phyloP scores from a whole-genome alignment of 495 filamentous ascomycete genomes.

The Penicillium lividum region DNA sequence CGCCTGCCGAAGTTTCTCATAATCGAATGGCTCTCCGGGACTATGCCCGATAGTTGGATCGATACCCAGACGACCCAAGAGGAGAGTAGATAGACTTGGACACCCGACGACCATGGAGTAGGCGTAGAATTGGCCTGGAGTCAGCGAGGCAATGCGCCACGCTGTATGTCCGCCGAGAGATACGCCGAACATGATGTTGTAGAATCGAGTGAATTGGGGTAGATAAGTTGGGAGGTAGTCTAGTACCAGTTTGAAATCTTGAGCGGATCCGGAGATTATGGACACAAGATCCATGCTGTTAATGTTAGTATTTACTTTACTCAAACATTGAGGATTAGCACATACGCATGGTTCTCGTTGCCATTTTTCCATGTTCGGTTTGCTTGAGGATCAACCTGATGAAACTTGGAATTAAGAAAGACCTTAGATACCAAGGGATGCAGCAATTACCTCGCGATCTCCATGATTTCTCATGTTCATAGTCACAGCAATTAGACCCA shows the following conservation, averaged over 20 bases:
- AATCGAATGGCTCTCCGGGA: not conserved
- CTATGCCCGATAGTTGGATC: not conserved
- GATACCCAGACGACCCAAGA: conserved; percentile 4
- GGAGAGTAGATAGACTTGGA: conserved; percentile 3
- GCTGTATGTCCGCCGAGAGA: conserved; percentile 8
- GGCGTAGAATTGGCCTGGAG: conserved; percentile 3
- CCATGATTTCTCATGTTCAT: conserved; percentile 12
- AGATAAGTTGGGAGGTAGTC: conserved; percentile 9
- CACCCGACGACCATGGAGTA: conserved; percentile 5
- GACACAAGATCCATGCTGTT: conserved; percentile 7
- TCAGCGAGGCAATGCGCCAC: conserved; percentile 7
- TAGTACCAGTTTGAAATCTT: conserved; percentile 10
- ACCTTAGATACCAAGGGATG: too few species aligned
- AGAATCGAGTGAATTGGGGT: conserved; percentile 5
- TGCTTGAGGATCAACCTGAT: conserved; percentile 4
- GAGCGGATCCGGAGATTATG: conserved; percentile 7
- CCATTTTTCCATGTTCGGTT: conserved; percentile 8
- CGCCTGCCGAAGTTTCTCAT: not conserved
- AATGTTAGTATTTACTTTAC: not conserved
- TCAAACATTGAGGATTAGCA: not conserved
- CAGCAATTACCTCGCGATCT: conserved; percentile 5
- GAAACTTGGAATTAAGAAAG: too few species aligned
- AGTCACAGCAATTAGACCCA: conserved; percentile 4
- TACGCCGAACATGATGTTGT: conserved; percentile 7
- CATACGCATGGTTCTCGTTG: conserved; percentile 11